Evolutionary conservation across 2,329 filamentous ascomycete genomes (phyloP), one percentile per base, ranked within the genome.

Genomic region (Ophiostoma perfectum): DNA sequence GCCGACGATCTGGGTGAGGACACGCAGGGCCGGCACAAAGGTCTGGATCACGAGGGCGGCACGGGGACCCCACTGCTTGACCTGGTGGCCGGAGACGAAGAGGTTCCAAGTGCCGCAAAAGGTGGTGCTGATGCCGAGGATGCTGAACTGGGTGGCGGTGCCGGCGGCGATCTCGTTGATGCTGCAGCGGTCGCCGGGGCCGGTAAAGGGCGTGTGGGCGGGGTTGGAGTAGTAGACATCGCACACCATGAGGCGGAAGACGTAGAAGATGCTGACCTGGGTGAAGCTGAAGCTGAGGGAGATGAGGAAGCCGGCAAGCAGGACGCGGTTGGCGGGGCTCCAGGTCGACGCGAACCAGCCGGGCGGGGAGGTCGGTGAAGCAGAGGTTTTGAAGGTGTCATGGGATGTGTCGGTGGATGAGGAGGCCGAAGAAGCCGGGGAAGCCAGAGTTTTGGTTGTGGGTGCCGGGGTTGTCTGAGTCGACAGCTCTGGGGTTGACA

Each of bases 191-290:
- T 88, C 84, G 4, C 80, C 80, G 4, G 76, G 73, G 1, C 80
- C 81, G 9, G 77, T 72, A 65, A 79, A 84, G 0, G 82, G 80
- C 12, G 83, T 81, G 73, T 90, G 84, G 2, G 79, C 79, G 47
- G 81, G 78, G 38, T 63, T 41, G 60, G n/a, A 27, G 76, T 91
- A 92, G 75, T 87, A 92, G 66, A 84, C 82, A 67, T 91, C 86
- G 76, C 89, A 92, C 65, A 86, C 87, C 88, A 91, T 91, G 1
- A 90, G 75, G 69, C 87, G 86, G 73, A 91, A 90, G 38, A 88
- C 86, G 81, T 87, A 86, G 70, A 87, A 81, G 1, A 80, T 80
- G 7, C 78, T 79, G 64, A 83, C 81, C 66, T 83, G 82, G 0
- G 82, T 83, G 72, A 80, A 81, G 73, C 79, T 81, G 67, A 84